Evolutionary conservation across 2,329 filamentous ascomycete species (phyloP).

Genomic region (Colletotrichum sp.): DNA sequence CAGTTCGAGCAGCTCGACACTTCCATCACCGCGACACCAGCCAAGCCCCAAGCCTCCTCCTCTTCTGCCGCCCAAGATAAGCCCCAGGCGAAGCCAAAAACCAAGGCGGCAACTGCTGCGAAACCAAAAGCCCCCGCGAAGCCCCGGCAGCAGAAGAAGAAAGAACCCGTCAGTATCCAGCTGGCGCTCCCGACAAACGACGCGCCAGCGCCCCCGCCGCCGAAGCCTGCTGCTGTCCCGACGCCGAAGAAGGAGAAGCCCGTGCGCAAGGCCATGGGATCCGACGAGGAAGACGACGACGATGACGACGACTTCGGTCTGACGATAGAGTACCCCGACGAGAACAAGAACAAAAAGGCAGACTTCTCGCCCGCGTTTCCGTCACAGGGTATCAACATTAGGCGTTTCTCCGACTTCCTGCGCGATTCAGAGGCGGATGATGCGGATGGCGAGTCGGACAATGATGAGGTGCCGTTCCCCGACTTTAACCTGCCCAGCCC

Average conservation of each 20-base stretch:
- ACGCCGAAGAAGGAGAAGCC: constrained; percentile 28
- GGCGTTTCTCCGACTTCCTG: constrained; percentile 59
- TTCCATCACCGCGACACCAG: constrained; percentile 26
- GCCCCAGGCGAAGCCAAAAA: constrained; percentile 18
- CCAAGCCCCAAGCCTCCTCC: constrained; percentile 22
- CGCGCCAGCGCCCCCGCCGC: constrained; percentile 20
- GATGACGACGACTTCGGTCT: constrained; percentile 62
- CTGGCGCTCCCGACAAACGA: constrained; percentile 38
- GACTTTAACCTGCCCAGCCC: constrained; percentile 59
- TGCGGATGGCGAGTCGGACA: constrained; percentile 50
- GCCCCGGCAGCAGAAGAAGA: constrained; percentile 36
- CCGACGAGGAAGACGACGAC: constrained; percentile 58
- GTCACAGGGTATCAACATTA: constrained; percentile 33
- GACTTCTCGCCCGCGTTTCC: constrained; percentile 57
- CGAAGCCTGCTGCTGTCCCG: constrained; percentile 3
- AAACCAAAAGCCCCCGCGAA: constrained; percentile 25
- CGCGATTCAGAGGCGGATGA: constrained; percentile 51
- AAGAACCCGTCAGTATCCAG: constrained; percentile 38
- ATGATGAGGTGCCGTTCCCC: constrained; percentile 45
- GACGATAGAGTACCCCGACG: constrained; percentile 63
- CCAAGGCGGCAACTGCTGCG: constrained; percentile 18
- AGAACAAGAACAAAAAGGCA: constrained; percentile 32
- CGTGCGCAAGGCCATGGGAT: constrained; percentile 36
- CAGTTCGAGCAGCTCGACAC: constrained; percentile 69
- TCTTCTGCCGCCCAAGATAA: constrained; percentile 21